Percentiles rank a stretch among this genome's conserved stretches.
These are phyloP conservation scores for Pseudonectria foliicola DNA, from an alignment of 2,329 filamentous ascomycete species.

Conservation along the genomic window DNA sequence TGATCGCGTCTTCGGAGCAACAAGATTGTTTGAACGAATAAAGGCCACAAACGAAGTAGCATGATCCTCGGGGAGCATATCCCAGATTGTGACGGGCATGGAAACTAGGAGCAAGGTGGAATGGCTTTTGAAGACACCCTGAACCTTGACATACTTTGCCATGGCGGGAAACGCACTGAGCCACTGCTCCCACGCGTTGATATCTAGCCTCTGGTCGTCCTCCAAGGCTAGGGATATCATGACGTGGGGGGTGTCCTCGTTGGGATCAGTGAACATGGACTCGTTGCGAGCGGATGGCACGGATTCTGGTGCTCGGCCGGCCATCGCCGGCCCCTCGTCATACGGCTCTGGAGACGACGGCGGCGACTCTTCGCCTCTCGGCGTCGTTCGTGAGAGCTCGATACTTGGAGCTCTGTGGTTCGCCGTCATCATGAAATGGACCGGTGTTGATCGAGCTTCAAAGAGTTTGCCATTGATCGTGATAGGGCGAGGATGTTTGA, in stretches of 20 bases:
- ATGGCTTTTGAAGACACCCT: slow-evolving; percentile 55
- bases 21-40: slow-evolving; percentile 50
- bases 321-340: slow-evolving; percentile 12
- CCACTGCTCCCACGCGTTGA: slow-evolving; percentile 55
- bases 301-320: slow-evolving; percentile 21
- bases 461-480: slow-evolving; percentile 51
- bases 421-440: slow-evolving; percentile 58
- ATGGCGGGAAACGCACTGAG: slow-evolving; percentile 48
- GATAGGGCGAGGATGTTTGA: slow-evolving; percentile 53
- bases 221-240: slow-evolving; percentile 55
- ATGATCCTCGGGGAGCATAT: slow-evolving; percentile 49
- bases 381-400: slow-evolving; percentile 37
- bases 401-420: slow-evolving; percentile 54
- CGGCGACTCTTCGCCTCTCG: slow-evolving; percentile 19
- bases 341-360: slow-evolving; percentile 15
- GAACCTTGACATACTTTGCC: slow-evolving; percentile 53
- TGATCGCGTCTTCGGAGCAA: slow-evolving; percentile 23
- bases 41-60: slow-evolving; percentile 53
- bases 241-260: slow-evolving; percentile 50
- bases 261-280: slow-evolving; percentile 36
- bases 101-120: slow-evolving; percentile 52
- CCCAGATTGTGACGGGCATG: slow-evolving; percentile 53
- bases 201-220: slow-evolving; percentile 47
- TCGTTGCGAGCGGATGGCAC: slow-evolving; percentile 16
- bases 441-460: slow-evolving; percentile 51